A percentile compares a stretch with the other conserved stretches of the same genome.
Conservation (phyloP, 2,329 filamentous ascomycete species). For the Penicillium sp. region DNA sequence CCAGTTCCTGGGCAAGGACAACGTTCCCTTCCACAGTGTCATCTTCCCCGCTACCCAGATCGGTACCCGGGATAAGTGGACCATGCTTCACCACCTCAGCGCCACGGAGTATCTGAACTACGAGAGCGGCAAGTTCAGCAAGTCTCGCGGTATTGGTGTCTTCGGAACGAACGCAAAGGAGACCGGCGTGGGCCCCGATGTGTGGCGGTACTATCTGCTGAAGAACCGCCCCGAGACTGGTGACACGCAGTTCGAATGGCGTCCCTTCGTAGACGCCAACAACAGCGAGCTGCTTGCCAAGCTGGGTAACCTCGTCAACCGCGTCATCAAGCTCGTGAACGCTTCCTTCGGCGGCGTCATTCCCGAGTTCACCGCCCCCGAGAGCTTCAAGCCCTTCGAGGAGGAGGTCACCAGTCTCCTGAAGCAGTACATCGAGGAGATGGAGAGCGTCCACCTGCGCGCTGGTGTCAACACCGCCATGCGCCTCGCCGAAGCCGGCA, state of each 20-base stretch:
- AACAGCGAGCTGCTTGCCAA: conserved; percentile 84
- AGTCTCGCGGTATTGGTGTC: conserved; percentile 84
- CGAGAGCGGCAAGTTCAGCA: conserved; percentile 88
- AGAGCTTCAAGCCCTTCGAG: conserved; percentile 43
- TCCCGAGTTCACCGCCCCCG: conserved; percentile 44
- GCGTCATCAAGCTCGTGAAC: conserved; percentile 71
- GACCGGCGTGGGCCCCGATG: conserved; percentile 78
- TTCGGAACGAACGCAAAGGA: conserved; percentile 89
- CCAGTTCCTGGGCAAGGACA: conserved; percentile 95
- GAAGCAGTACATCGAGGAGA: conserved; percentile 59
- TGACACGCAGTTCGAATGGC: conserved; percentile 90
- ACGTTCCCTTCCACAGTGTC: conserved; percentile 83
- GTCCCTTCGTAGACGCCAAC: conserved; percentile 77
- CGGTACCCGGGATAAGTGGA: conserved; percentile 84
- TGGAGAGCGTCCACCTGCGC: conserved; percentile 63
- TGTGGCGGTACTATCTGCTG: conserved; percentile 93
- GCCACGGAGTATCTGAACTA: conserved; percentile 91
- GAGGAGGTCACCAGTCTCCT: conserved; percentile 55
- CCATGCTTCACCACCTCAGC: conserved; percentile 82
- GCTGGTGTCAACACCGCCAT: conserved; percentile 57
- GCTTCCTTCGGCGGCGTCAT: conserved; percentile 65
- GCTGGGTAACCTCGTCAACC: conserved; percentile 72
- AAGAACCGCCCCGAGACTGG: conserved; percentile 81
- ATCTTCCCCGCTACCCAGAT: conserved; percentile 89
- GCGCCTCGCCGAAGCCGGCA: conserved; percentile 61